Evolutionary conservation across 306 rosid genomes (phyloP).

Genomic region (Quercus bicolor): DNA sequence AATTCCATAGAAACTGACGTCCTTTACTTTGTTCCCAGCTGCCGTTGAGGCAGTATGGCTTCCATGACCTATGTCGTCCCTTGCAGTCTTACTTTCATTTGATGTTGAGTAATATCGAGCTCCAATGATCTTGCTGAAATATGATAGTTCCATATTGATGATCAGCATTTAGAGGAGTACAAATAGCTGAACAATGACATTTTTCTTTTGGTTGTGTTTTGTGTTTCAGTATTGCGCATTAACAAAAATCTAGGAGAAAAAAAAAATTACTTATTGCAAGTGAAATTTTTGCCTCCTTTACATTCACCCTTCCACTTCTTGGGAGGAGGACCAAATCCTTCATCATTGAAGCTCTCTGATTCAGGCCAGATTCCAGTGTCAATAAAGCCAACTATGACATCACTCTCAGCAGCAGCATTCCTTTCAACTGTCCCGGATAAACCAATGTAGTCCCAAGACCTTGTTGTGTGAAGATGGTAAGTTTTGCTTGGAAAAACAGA

Average conservation of each 20-base stretch:
- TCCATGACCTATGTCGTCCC: constrained; percentile 25
- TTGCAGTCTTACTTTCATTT: not conserved
- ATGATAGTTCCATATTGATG: constrained; percentile 48
- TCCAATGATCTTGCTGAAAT: constrained; percentile 31
- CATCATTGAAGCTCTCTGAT: constrained; percentile 22
- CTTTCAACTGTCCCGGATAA: not conserved
- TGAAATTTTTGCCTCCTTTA: constrained; percentile 9
- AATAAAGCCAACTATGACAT: constrained; percentile 15
- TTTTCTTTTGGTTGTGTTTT: too few relatives aligned
- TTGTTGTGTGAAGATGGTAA: constrained; percentile 4
- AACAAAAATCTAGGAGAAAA: not conserved
- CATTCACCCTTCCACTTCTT: constrained; percentile 29
- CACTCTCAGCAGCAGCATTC: not conserved
- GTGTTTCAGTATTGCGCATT: too few relatives aligned
- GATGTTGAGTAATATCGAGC: not conserved
- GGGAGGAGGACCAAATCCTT: constrained; percentile 15
- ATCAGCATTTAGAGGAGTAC: constrained; percentile 53
- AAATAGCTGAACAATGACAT: constrained; percentile 1
- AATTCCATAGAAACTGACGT: constrained; percentile 6
- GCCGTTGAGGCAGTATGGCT: constrained; percentile 22
- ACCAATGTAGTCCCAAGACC: constrained; percentile 31
- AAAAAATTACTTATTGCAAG: constrained; percentile 20
- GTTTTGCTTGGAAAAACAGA: constrained; percentile 24
- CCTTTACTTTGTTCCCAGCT: constrained; percentile 9
- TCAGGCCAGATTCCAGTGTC: constrained; percentile 33